These are phyloP conservation scores for Parathielavia appendiculata DNA, from an alignment of 495 filamentous ascomycete genomes.

Conservation along the genomic window DNA sequence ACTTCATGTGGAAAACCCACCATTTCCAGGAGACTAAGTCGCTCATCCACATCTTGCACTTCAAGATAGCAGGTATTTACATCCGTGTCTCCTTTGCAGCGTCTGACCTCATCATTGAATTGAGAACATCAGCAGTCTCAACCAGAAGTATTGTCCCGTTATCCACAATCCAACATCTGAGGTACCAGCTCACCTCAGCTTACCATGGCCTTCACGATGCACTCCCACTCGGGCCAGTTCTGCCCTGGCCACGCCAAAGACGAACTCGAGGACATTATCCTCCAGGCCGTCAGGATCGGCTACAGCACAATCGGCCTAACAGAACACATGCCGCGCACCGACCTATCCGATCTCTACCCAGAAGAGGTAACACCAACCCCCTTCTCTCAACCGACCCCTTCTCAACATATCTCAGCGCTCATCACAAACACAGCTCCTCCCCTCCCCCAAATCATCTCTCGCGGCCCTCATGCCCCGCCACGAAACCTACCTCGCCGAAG, in stretches of 20 bases:
- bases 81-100: too few relatives aligned
- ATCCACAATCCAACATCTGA: background rate
- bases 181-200: background rate
- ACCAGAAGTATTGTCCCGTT: background rate
- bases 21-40: too few relatives aligned
- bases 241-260: constrained; percentile 83
- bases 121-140: background rate
- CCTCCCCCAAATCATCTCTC: constrained; percentile 36
- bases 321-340: constrained; percentile 89
- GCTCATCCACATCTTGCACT: too few relatives aligned
- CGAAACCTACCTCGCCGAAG: constrained; percentile 66
- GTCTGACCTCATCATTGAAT: too few relatives aligned
- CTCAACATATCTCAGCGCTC: constrained; percentile 7
- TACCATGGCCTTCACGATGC: constrained; percentile 93
- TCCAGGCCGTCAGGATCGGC: constrained; percentile 67
- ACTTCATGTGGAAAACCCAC: too few relatives aligned
- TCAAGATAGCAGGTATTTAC: too few relatives aligned
- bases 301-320: constrained; percentile 83
- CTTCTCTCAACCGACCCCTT: constrained; percentile 8
- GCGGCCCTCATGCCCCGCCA: constrained; percentile 50
- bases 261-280: constrained; percentile 76
- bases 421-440: constrained; percentile 30
- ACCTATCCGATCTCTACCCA: constrained; percentile 74
- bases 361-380: constrained; percentile 61
- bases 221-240: constrained; percentile 97